Base-by-base conservation (phyloP, 2,329 filamentous ascomycete genomes). In the Fusarium sp. region DNA sequence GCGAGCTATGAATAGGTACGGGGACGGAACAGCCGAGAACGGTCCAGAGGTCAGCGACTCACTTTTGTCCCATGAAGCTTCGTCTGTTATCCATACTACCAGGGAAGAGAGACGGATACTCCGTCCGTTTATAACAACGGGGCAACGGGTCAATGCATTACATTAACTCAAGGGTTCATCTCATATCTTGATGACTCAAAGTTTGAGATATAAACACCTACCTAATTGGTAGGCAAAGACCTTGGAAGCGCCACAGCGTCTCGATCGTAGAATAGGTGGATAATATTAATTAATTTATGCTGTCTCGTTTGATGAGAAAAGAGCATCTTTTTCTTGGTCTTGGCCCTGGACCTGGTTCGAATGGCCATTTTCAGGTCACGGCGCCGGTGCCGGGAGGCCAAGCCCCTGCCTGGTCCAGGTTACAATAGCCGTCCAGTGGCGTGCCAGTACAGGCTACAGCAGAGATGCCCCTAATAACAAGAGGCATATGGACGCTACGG, bases 361-460 rank as follows among this genome's bases (percentile, higher is more conserved):
- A 62, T 66, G 69, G 32, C 72, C 60, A 41, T 63, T 65, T 74
- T 65, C 67, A 73, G 71, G 70, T 73, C 70, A 54, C 52, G 61
- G 61, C 65, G 68, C 72, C 65, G 65, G 46, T 47, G 57, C 53
- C 55, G 45, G 54, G 55, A 55, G 14, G 40, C 45, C 45, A 49
- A 47, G 34, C 30, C 34, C 52, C 41, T 40, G 49, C 60, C 57
- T 34, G 53, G 27, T 45, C 49, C 67, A 47, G 32, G 53, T 49
- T 49, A 56, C 16, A 22, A 58, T 61, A 51, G 29, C 25, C n/a
- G 40, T 37, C 34, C 34, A 37, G 34, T 49, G 29, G 25, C 34
- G 34, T 49, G 29, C 22, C 34, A 58, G 46, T 48, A 32, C 14
- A 37, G 24, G 6, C n/a, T 25, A 24, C 25, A 37, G 18, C n/a